Evolutionary conservation across 2,329 filamentous ascomycete species (phyloP).

Genomic region (Aspergillus sp.): DNA sequence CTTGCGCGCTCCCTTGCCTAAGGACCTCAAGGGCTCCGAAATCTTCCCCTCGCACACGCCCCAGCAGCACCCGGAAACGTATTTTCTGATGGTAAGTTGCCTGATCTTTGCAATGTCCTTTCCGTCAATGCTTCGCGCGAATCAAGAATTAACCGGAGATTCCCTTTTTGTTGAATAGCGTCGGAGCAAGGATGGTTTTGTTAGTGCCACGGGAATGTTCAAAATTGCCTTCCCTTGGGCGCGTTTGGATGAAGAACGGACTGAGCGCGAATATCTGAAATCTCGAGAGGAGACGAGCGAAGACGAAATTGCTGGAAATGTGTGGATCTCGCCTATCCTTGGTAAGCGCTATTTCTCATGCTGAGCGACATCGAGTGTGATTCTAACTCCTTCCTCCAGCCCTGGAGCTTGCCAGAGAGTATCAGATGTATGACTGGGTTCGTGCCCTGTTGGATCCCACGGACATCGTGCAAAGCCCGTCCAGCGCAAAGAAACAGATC

Average conservation of each 20-base stretch:
- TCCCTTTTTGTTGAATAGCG: conserved; percentile 41
- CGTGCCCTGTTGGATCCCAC: conserved; percentile 86
- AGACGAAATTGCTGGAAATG: conserved; percentile 93
- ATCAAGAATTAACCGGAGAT: conserved; percentile 1
- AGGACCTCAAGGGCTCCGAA: conserved; percentile 81
- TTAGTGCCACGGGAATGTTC: conserved; percentile 69
- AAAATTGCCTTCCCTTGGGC: conserved; percentile 68
- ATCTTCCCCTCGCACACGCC: conserved; percentile 77
- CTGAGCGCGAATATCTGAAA: conserved; percentile 75
- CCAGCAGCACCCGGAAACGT: conserved; percentile 72
- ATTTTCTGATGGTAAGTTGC: conserved; percentile 80
- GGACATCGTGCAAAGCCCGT: conserved; percentile 67
- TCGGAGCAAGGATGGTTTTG: conserved; percentile 64
- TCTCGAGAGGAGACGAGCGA: conserved; percentile 74
- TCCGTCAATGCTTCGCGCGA: neutral
- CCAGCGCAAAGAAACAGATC: conserved; percentile 73
- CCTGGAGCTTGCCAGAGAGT: conserved; percentile 80
- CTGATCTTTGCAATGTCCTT: neutral
- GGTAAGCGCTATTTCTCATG: conserved; percentile 45
- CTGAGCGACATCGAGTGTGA: neutral
- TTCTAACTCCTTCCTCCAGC: conserved; percentile 54
- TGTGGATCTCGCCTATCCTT: conserved; percentile 84
- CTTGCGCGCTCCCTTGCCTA: conserved; percentile 85
- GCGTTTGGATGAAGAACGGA: conserved; percentile 57
- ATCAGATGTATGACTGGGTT: conserved; percentile 83